Base-by-base conservation (phyloP, 495 filamentous ascomycete genomes). In the Tuber indicum region DNA sequence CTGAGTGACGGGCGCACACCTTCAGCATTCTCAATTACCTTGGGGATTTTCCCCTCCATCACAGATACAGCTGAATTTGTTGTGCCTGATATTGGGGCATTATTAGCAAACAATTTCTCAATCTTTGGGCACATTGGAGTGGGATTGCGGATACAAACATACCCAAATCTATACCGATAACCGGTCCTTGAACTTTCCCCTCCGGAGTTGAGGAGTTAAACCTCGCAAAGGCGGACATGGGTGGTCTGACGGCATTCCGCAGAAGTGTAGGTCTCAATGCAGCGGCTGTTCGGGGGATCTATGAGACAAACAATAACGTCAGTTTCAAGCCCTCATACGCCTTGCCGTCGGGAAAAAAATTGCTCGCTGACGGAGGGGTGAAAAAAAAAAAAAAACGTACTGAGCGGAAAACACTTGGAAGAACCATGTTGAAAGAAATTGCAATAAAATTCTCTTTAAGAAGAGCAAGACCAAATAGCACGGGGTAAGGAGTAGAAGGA, bases 121-220 rank as follows among this genome's bases (percentile, higher is more conserved):
- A 72, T 76, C 45, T 73, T 23, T 72, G 49, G 46, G 72, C 44
- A 43, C 74, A 62, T 75, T 49, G 70, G 23, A 52, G 26, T n/a
- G 70, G 17, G 3, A 72, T 42, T 71, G 78, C 52, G 75, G 79
- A 78, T 32, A 26, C 77, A 69, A 75, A 89, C 92, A 85, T 90
- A 95, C 96, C 96, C 83, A 99, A 88, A 89, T 99, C 96, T 86
- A 99, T 98, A 89, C 96, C 96, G 81, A 99, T 98, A 85, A 99
- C 96, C 85, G 91, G 87, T 84, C 96, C 96, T 88, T 96, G 93
- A 75, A 98, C 92, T 88, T 94, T 94, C 84, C 91, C 90, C 84
- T 95, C 91, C 83, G 89, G 90, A 79, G 92, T 92, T 75, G 94
- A 94, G 73, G 92, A 93, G 86, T 97, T 92, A 87, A 90, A 93